A percentile compares a stretch with the other conserved stretches of the same genome.
phyloP scores from a whole-genome alignment of 2,329 filamentous ascomycete species.

The Phialophora verrucosa region DNA sequence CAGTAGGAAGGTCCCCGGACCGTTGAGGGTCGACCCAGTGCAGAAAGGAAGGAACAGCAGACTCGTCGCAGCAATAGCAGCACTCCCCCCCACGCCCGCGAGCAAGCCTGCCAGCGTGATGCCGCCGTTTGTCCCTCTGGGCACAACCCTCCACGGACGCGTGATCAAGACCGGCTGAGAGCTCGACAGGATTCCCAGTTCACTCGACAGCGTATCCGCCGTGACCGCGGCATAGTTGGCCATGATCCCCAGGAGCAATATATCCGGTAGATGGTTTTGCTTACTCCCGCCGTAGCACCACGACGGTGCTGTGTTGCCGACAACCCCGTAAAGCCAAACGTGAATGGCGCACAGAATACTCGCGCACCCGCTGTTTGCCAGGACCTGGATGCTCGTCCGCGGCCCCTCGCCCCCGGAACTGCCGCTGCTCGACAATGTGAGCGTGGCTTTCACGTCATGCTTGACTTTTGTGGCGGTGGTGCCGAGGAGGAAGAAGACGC shows the following conservation, averaged over 20 bases:
- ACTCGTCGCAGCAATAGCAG: slow-evolving; percentile 70
- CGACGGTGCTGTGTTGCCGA: neutral
- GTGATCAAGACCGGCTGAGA: slow-evolving; percentile 83
- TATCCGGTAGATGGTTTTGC: slow-evolving; percentile 47
- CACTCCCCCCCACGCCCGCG: slow-evolving; percentile 75
- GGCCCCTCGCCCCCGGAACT: slow-evolving; percentile 75
- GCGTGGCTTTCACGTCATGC: slow-evolving; percentile 78
- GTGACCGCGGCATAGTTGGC: slow-evolving; percentile 89
- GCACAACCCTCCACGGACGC: slow-evolving; percentile 73
- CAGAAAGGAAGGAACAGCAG: slow-evolving; percentile 64
- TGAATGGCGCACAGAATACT: slow-evolving; percentile 63
- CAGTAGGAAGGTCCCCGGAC: slow-evolving; percentile 52
- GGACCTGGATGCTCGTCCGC: slow-evolving; percentile 83
- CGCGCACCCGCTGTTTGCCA: slow-evolving; percentile 84
- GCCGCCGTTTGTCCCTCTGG: slow-evolving; percentile 90
- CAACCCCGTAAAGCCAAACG: slow-evolving; percentile 26
- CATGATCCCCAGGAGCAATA: slow-evolving; percentile 69
- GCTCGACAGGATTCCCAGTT: slow-evolving; percentile 86
- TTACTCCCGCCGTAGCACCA: slow-evolving; percentile 19
- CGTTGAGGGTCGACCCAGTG: slow-evolving; percentile 47
- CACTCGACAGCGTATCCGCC: slow-evolving; percentile 92
- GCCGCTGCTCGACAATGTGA: slow-evolving; percentile 80
- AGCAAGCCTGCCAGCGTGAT: slow-evolving; percentile 76
- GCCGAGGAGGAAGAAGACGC: slow-evolving; percentile 84
- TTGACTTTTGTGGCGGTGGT: slow-evolving; percentile 88